Conservation (phyloP, 148 eudicot genomes). For the Talinum fruticosum region DNA sequence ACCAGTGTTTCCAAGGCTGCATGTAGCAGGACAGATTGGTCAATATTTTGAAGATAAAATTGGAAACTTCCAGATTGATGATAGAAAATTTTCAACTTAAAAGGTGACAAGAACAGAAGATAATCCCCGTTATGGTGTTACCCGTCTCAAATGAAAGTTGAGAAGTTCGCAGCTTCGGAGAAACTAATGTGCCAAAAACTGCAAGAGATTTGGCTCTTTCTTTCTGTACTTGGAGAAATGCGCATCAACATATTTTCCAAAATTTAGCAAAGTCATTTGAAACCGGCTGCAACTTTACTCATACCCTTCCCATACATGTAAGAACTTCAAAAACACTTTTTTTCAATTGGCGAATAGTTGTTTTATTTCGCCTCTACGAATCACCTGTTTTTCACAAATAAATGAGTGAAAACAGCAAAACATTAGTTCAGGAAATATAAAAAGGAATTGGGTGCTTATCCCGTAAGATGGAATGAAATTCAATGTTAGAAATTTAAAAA, state of each 20-base stretch:
- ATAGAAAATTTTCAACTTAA: neutral
- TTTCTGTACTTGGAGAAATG: constrained; percentile 48
- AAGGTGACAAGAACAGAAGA: neutral
- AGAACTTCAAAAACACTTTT: no score
- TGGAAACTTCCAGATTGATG: neutral
- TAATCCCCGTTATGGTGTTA: constrained; percentile 27
- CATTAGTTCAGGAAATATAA: neutral
- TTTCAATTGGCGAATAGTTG: no score
- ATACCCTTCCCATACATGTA: no score
- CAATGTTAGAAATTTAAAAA: neutral
- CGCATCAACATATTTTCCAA: neutral
- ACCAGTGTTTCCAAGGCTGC: constrained; percentile 76
- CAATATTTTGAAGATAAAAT: constrained; percentile 1
- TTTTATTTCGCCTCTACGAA: no score
- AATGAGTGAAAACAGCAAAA: neutral
- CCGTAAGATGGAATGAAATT: neutral
- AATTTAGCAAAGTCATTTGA: neutral
- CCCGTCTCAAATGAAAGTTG: constrained; percentile 91
- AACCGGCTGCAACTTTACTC: no score
- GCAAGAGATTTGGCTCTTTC: constrained; percentile 75
- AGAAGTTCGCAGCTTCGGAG: constrained; percentile 82
- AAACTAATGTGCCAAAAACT: constrained; percentile 73
- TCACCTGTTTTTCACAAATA: no score
- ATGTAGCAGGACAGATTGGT: constrained; percentile 8
- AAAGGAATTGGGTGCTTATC: neutral